phyloP scores from a whole-genome alignment of 164 flowering plant genomes.

The Protea cynaroides region DNA sequence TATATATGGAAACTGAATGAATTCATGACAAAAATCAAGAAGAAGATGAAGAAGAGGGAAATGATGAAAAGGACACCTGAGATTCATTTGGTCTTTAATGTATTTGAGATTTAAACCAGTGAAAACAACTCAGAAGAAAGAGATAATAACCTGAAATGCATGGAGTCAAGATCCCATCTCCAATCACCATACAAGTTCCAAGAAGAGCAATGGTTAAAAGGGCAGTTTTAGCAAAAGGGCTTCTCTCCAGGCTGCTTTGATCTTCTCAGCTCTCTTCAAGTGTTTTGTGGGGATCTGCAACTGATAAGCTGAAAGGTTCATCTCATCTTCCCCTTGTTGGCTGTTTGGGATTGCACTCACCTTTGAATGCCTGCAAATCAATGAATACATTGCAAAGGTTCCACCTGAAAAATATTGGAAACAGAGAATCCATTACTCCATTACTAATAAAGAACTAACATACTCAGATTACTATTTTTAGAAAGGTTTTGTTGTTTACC shows the following conservation, averaged over 20 bases:
- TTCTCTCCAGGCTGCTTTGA: conserved; percentile 16
- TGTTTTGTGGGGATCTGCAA: conserved; percentile 11
- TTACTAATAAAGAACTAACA: no score
- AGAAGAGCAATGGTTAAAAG: conserved; percentile 13
- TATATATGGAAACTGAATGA: no score
- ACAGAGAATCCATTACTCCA: background rate
- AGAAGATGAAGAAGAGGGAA: no score
- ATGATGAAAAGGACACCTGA: no score
- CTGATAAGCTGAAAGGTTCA: conserved; percentile 13
- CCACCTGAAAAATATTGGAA: conserved; percentile 13
- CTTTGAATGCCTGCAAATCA: conserved; percentile 16
- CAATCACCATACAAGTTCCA: conserved; percentile 27
- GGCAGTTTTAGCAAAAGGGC: conserved; percentile 6
- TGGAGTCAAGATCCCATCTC: conserved; percentile 25
- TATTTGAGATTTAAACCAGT: no score
- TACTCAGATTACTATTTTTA: no score
- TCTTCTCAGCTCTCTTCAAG: conserved; percentile 17
- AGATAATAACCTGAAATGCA: conserved; percentile 20
- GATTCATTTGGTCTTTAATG: no score
- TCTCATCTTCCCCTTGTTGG: conserved; percentile 10
- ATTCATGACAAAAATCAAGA: no score
- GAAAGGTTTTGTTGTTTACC: background rate
- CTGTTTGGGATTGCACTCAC: conserved; percentile 16
- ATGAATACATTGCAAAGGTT: conserved; percentile 23
- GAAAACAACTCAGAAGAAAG: background rate